phyloP scores from a whole-genome alignment of 306 rosid genomes.

The Vigna radiata region DNA sequence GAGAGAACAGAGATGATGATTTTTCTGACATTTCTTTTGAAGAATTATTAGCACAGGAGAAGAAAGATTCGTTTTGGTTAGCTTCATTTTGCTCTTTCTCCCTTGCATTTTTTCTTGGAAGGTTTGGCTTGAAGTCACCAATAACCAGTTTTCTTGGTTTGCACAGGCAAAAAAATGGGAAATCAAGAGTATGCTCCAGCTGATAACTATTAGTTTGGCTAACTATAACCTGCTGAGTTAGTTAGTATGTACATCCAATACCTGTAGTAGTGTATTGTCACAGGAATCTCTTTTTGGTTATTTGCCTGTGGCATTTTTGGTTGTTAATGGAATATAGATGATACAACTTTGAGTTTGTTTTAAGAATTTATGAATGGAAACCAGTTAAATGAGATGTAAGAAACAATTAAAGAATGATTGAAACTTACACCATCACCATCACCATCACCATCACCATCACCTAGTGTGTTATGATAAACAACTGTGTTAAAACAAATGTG shows the following conservation, averaged over 20 bases:
- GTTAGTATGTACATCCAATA: conserved; percentile 49
- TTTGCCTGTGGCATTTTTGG: conserved; percentile 46
- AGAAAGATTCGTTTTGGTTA: conserved; percentile 95
- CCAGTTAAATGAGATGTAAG: not conserved
- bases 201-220: conserved; percentile 52
- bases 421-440: not conserved
- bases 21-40: conserved; percentile 75
- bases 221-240: conserved; percentile 46
- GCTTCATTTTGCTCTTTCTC: conserved; percentile 40
- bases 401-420: not conserved
- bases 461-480: not conserved
- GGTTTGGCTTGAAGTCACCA: conserved; percentile 20
- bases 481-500: not conserved
- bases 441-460: too few species aligned
- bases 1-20: conserved; percentile 58
- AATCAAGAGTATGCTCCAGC: conserved; percentile 67
- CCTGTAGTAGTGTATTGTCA: conserved; percentile 35
- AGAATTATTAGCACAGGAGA: conserved; percentile 85
- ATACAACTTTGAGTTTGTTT: conserved; percentile 25
- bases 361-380: conserved; percentile 27
- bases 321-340: conserved; percentile 45
- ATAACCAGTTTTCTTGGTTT: conserved; percentile 30
- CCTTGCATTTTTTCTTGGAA: not conserved
- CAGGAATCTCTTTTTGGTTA: conserved; percentile 48
- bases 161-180: conserved; percentile 86